These are phyloP conservation scores for Solanum paucissectum DNA, from an alignment of 257 asterid genomes.

Conservation along the genomic window DNA sequence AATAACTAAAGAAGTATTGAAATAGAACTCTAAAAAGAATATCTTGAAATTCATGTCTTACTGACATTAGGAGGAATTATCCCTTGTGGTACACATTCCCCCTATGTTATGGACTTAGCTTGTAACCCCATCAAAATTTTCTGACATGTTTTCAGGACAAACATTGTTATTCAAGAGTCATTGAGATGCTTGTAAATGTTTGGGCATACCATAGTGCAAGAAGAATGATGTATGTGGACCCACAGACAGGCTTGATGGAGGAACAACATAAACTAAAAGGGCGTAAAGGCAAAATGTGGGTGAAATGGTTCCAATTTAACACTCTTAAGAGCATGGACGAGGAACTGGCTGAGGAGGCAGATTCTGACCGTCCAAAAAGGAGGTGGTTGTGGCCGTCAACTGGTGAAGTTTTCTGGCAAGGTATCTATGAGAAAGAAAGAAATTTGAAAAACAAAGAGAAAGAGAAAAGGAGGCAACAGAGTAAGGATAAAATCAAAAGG, in stretches of 20 bases:
- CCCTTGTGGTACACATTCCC: background rate
- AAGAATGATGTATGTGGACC: conserved; percentile 72
- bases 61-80: background rate
- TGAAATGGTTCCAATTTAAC: conserved; percentile 67
- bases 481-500: conserved; percentile 65
- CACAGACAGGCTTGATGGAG: conserved; percentile 57
- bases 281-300: conserved; percentile 85
- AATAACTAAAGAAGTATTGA: background rate
- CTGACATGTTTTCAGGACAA: conserved; percentile 54
- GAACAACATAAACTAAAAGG: conserved; percentile 59
- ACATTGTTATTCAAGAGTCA: conserved; percentile 76
- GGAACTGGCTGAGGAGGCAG: conserved; percentile 83
- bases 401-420: conserved; percentile 87
- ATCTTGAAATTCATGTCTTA: background rate
- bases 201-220: conserved; percentile 97
- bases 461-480: conserved; percentile 57
- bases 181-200: conserved; percentile 76
- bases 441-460: conserved; percentile 42
- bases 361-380: conserved; percentile 41
- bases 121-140: background rate
- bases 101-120: background rate
- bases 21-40: background rate
- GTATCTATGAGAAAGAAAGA: conserved; percentile 62
- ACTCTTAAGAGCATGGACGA: conserved; percentile 85
- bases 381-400: conserved; percentile 91